Percentiles rank a stretch among this genome's conserved stretches.
Conservation (phyloP, 1,139 yeast species). For the Kodamaea anthophila region DNA sequence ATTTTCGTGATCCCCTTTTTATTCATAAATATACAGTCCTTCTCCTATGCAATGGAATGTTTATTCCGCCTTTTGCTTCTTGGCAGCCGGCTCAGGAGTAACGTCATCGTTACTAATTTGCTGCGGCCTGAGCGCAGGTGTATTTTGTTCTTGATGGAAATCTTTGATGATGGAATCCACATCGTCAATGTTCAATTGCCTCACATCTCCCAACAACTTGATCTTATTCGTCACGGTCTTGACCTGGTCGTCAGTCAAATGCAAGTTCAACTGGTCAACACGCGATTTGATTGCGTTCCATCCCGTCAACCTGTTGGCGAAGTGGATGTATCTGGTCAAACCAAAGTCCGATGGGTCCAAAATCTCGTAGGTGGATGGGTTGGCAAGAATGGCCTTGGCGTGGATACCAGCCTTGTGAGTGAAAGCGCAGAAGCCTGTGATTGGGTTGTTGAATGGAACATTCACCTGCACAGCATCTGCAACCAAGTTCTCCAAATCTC, state of each 20-base stretch:
- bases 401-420: conserved; percentile 99
- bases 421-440: conserved; percentile 98
- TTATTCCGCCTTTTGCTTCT: conserved; percentile 32
- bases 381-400: conserved; percentile 97
- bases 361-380: conserved; percentile 96
- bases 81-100: conserved; percentile 27
- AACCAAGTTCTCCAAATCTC: conserved; percentile 92
- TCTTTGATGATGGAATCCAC: conserved; percentile 96
- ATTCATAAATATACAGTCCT: background rate
- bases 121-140: conserved; percentile 25
- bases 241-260: conserved; percentile 85
- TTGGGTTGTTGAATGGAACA: conserved; percentile 97
- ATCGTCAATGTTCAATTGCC: conserved; percentile 92
- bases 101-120: conserved; percentile 17
- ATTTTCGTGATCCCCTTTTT: no score
- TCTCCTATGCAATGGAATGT: conserved; percentile 4
- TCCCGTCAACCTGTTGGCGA: conserved; percentile 95
- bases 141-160: conserved; percentile 64
- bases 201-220: conserved; percentile 89
- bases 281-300: conserved; percentile 99
- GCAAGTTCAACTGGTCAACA: conserved; percentile 92
- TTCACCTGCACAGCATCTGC: conserved; percentile 97
- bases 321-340: conserved; percentile 90
- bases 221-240: conserved; percentile 93
- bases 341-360: conserved; percentile 94